phyloP scores from a whole-genome alignment of 208 protist species.

The Trypanosoma conorhini region DNA sequence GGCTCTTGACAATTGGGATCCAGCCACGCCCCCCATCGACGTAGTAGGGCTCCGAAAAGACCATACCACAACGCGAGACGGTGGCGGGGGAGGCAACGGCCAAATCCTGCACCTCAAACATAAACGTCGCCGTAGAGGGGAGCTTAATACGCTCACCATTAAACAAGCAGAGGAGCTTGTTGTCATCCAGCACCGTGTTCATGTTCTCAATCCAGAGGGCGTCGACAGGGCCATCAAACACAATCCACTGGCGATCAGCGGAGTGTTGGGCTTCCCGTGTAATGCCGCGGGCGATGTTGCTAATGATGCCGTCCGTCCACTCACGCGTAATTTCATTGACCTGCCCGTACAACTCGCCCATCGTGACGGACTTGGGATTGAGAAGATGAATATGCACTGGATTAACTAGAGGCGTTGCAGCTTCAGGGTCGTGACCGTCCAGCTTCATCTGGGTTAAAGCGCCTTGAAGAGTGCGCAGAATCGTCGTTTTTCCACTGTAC shows the following conservation, averaged over 20 bases:
- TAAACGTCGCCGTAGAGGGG: slow-evolving; percentile 91
- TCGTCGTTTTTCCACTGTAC: slow-evolving; percentile 93
- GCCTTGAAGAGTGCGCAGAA: slow-evolving; percentile 73
- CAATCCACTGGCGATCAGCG: slow-evolving; percentile 93
- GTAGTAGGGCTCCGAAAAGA: slow-evolving; percentile 96
- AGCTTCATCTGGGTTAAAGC: slow-evolving; percentile 81
- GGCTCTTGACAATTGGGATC: slow-evolving; percentile 73
- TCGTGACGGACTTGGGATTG: slow-evolving; percentile 97
- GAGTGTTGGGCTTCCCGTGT: slow-evolving; percentile 69
- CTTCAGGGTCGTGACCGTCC: slow-evolving; percentile 72
- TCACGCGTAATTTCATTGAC: slow-evolving; percentile 97
- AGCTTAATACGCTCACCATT: slow-evolving; percentile 98
- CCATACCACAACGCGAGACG: slow-evolving; percentile 99
- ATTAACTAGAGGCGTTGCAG: slow-evolving; percentile 79
- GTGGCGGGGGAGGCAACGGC: slow-evolving; percentile 98
- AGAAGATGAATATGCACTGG: slow-evolving; percentile 79
- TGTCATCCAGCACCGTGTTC: slow-evolving; percentile 99
- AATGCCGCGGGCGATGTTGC: slow-evolving; percentile 90
- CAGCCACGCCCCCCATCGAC: slow-evolving; percentile 89
- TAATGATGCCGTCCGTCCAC: slow-evolving; percentile 97
- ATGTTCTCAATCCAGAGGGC: slow-evolving; percentile 99
- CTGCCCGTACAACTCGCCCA: slow-evolving; percentile 96
- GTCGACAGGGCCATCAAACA: slow-evolving; percentile 99
- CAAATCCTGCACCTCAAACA: slow-evolving; percentile 99
- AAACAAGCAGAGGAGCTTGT: slow-evolving; percentile 98